Evolutionary conservation across 2,329 filamentous ascomycete species (phyloP), one percentile per base, ranked within the genome.

Genomic region (Dactylellina parvicollis): DNA sequence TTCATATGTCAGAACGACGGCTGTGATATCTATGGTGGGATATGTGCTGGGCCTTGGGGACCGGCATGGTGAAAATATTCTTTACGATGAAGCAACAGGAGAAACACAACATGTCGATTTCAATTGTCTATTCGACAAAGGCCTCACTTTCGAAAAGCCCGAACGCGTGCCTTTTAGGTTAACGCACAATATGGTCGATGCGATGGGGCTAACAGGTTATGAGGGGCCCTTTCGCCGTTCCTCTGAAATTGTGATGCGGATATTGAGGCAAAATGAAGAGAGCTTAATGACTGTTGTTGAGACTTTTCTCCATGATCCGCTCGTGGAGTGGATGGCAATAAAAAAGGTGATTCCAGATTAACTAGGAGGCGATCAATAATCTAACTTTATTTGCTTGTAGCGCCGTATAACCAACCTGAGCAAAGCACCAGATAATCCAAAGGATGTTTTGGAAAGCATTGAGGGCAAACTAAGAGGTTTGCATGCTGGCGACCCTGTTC

Each of bases 11-110:
- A 88, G 95, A 2, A 96, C 95, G 0, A 94, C 91, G 78, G 95
- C 96, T 9, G 95, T 99, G 76, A 99, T 99, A 93, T 96, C 92
- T n/a, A 99, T 99, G 87, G 92, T 96, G 3, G 95, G 95, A 54
- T 96, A 96, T 65, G 93, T 98, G 52, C 86, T 99, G 3, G 95
- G 88, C 72, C 83, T 99, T 0, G 95, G 95, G 38, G 95, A 99
- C 81, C 89, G 95, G 2, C 95, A 99, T 81, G 94, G 94, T 69
- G 95, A 99, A 81, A 99, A 99, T 81, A 92, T 99, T 62, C 87
- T 97, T 28, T 88, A 99, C 30, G 92, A 98, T 80, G 92, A 98
- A 82, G 90, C 91, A 65, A 96, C 92, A 76, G 95, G 96, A 46
- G 94, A 94, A 56, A 89, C 96, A 1, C 91, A 99, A 81, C 95